Conservation (phyloP, 177 flowering plant genomes). For the Vitis hybrid region DNA sequence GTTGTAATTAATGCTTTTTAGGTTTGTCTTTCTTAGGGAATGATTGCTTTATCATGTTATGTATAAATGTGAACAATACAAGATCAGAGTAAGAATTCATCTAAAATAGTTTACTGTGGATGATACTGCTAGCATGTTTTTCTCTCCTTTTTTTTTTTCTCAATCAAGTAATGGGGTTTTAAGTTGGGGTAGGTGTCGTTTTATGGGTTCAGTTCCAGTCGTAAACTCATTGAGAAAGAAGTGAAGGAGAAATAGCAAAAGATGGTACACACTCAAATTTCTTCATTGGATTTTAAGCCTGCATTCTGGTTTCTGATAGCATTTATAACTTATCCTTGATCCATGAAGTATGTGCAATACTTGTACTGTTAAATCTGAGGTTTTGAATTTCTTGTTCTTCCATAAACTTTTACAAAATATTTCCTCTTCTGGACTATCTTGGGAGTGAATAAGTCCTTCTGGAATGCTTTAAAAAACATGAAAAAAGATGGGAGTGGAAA, state of each 20-base stretch:
- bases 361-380: too few relatives aligned
- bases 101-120: conserved; percentile 1
- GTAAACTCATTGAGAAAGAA: conserved; percentile 42
- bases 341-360: too few relatives aligned
- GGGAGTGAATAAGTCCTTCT: too few relatives aligned
- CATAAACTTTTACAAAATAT: too few relatives aligned
- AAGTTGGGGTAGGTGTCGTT: conserved; percentile 55
- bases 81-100: conserved; percentile 63
- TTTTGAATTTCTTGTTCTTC: too few relatives aligned
- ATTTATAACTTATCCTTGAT: too few relatives aligned
- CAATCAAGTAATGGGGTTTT: background rate
- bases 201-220: conserved; percentile 54
- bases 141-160: conserved; percentile 5
- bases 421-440: too few relatives aligned
- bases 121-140: background rate
- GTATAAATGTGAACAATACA: conserved; percentile 45
- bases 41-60: conserved; percentile 51
- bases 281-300: too few relatives aligned
- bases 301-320: too few relatives aligned
- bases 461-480: too few relatives aligned
- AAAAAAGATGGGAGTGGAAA: too few relatives aligned
- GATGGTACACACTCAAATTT: conserved; percentile 41
- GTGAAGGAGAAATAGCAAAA: conserved; percentile 59
- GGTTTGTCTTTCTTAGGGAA: conserved; percentile 36
- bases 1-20: background rate